Percentiles rank a stretch among this genome's conserved stretches.
phyloP scores from a whole-genome alignment of 225 moss, liverwort and hornwort species.

The Pseudoscleropodium purum region DNA sequence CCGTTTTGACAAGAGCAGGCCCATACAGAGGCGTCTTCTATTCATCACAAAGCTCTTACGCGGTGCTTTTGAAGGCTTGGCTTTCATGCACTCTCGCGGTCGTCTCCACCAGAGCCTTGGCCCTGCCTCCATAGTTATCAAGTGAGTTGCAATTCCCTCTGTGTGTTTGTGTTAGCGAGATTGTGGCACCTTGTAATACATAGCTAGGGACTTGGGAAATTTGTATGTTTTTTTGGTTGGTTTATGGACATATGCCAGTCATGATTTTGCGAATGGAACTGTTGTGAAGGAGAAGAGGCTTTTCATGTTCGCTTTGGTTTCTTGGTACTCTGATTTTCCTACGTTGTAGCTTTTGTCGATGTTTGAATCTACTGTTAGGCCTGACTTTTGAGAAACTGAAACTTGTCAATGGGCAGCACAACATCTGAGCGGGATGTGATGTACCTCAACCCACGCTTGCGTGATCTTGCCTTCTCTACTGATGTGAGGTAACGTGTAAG shows the following conservation, averaged over 20 bases:
- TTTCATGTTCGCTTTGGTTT: not conserved
- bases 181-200: not conserved
- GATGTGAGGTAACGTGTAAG: conserved; percentile 77
- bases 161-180: not conserved
- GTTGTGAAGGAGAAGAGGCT: not conserved
- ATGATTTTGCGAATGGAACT: not conserved
- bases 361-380: not conserved
- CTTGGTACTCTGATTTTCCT: not conserved
- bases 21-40: conserved; percentile 58
- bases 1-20: conserved; percentile 64
- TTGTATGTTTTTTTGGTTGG: not conserved
- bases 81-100: conserved; percentile 83
- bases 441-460: conserved; percentile 71
- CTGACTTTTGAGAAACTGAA: not conserved
- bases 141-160: conserved; percentile 21
- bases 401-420: conserved; percentile 28
- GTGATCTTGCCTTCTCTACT: conserved; percentile 86
- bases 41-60: conserved; percentile 83
- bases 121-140: conserved; percentile 81
- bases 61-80: conserved; percentile 71
- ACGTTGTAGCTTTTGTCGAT: not conserved
- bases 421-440: conserved; percentile 70
- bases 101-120: conserved; percentile 94
- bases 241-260: not conserved
- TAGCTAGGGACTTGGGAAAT: not conserved